Conservation (phyloP, 495 filamentous ascomycete species). For the Lentithecium fluviatile region DNA sequence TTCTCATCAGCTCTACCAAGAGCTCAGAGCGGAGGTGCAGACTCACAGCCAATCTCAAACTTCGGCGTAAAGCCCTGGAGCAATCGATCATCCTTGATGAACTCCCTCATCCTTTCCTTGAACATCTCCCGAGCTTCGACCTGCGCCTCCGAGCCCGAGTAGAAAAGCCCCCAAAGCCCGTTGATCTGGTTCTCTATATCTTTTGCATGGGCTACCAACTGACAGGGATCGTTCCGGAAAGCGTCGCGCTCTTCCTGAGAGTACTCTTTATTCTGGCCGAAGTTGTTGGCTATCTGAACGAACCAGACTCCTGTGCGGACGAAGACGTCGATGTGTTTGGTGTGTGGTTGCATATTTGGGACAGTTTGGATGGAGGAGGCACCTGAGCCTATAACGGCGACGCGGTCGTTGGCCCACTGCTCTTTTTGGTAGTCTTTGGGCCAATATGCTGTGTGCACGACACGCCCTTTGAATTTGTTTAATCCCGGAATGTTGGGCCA, state of each 20-base stretch:
- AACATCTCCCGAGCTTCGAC: constrained; percentile 38
- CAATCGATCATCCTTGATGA: constrained; percentile 46
- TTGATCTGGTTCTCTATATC: constrained; percentile 46
- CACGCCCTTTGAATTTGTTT: constrained; percentile 47
- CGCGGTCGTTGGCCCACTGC: constrained; percentile 51
- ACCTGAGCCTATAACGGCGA: constrained; percentile 44
- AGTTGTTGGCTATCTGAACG: constrained; percentile 40
- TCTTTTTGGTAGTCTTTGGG: constrained; percentile 55
- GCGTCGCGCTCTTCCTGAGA: constrained; percentile 38
- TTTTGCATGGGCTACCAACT: constrained; percentile 42
- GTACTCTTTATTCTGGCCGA: constrained; percentile 40
- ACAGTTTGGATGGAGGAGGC: constrained; percentile 45
- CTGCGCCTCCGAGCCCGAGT: constrained; percentile 39
- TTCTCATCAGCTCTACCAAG: constrained; percentile 3
- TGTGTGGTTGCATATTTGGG: constrained; percentile 44
- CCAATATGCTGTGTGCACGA: constrained; percentile 56
- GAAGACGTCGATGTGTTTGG: constrained; percentile 43
- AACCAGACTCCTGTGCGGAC: constrained; percentile 45
- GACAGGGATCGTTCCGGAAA: constrained; percentile 41
- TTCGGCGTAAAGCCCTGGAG: constrained; percentile 44
- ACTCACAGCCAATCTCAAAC: constrained; percentile 40
- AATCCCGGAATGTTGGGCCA: constrained; percentile 42
- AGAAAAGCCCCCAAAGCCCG: constrained; percentile 44
- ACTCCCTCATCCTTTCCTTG: constrained; percentile 41
- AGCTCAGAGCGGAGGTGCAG: background rate